Percentiles rank a stretch among this genome's conserved stretches.
phyloP scores from a whole-genome alignment of 2,329 filamentous ascomycete genomes.

The Bipolaris bicolor region DNA sequence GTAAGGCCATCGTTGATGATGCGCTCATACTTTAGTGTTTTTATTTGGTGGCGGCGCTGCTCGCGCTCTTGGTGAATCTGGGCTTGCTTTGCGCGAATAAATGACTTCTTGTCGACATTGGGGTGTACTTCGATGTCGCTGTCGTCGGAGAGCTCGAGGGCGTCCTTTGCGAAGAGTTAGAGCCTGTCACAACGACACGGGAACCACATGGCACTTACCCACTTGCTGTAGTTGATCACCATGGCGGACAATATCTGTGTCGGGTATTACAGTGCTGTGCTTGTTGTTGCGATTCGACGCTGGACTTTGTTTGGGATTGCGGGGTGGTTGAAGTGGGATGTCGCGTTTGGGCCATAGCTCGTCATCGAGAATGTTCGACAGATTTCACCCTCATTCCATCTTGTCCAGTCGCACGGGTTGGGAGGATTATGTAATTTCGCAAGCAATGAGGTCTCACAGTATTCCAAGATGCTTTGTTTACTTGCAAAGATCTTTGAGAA shows the following conservation, averaged over 20 bases:
- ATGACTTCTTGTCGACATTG: constrained; percentile 97
- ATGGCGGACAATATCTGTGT: constrained; percentile 41
- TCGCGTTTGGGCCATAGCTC: constrained; percentile 17
- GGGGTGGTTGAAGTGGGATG: constrained; percentile 26
- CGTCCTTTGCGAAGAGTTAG: constrained; percentile 63
- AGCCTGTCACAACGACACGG: background rate
- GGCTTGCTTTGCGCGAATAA: constrained; percentile 96
- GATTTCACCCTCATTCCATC: constrained; percentile 19
- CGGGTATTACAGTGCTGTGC: constrained; percentile 13
- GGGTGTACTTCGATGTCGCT: constrained; percentile 98
- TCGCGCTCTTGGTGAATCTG: constrained; percentile 93
- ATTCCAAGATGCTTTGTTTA: background rate
- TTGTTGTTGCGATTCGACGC: constrained; percentile 21
- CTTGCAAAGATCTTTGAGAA: background rate
- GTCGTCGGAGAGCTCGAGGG: constrained; percentile 95
- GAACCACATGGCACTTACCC: constrained; percentile 55
- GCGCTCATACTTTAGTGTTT: constrained; percentile 89
- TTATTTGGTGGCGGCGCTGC: constrained; percentile 86
- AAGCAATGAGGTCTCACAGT: background rate
- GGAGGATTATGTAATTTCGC: too few species aligned
- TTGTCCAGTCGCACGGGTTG: background rate
- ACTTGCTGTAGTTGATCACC: constrained; percentile 75
- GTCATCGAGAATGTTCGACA: constrained; percentile 34
- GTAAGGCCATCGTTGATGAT: constrained; percentile 92
- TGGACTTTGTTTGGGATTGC: constrained; percentile 19